Evolutionary conservation across 495 filamentous ascomycete species (phyloP), one percentile per base, ranked within the genome.

Genomic region (Penicillium cinerascens): DNA sequence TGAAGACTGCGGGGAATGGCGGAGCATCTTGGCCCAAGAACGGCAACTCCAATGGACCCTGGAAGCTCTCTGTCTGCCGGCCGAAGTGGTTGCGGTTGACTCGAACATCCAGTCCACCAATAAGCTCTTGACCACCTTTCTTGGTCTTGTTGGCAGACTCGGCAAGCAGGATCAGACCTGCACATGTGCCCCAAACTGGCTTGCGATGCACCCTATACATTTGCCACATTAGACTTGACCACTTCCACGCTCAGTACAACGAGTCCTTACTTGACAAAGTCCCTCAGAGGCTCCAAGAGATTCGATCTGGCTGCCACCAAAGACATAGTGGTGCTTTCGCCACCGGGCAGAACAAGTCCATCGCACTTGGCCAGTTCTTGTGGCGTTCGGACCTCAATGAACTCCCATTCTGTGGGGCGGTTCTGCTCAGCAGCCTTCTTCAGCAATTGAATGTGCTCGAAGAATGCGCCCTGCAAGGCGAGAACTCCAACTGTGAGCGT

Each of bases 41-140:
- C 0, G 83, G 82, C 39, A 98, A 70, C 26, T 85, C 72, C 21
- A 97, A 61, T 35, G 87, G 81, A 2, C 85, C 83, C 59, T 92
- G 84, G 67, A 98, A 98, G 60, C 89, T 95, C 71, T 98, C 91
- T 22, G 87, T 82, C 71, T 98, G 93, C 43, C 95, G 81, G 18
- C 93, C 93, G 64, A 96, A 98, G 68, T 96, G 88, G 62, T 98
- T 98, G n/a, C 93, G 76, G 61, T 92, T 88, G 44, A 98, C 91
- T 42, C 88, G 79, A 26, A 98, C 92, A 62, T 92, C 87, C 22
- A 98, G 78, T 10, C 93, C 93, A 1, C 93, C 93, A 39, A 98
- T 89, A 18, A 97, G 81, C 44, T 96, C 91, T 63, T 97, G 93
- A 0, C 93, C 93, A 39, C 91, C 91, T 52, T 86, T 83, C 65